Evolutionary conservation across 805 yeast species (phyloP), one percentile per base, ranked within the genome.

Genomic region (Sporopachydermia lactativora): DNA sequence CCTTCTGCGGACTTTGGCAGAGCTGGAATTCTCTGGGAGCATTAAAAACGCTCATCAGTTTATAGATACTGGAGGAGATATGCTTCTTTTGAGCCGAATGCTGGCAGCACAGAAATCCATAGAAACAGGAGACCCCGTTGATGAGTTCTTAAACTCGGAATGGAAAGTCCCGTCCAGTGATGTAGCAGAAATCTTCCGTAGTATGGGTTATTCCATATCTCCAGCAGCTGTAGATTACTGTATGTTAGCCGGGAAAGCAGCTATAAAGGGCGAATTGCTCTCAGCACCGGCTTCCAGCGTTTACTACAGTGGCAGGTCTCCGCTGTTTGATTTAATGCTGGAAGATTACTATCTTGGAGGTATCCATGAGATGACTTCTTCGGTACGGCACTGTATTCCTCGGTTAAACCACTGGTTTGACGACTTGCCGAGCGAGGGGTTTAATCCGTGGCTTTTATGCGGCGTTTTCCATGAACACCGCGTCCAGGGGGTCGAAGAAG

Each of bases 61-160:
- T 37, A 49, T 77, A 13, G 85, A 79, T 48, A 63, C 76, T 0
- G 78, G 79, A 17, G 85, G 81, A 2, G 86, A 79, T 49, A 67
- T 77, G 50, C 49, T 78, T 5, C 50, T 64, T 4, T 47, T 77
- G 45, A 46, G 63, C 13, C 62, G 64, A 37, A 52, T 68, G 41
- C 48, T 62, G 8, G 45, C 51, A 15, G 55, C 61, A 38, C 45
- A 57, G 3, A 45, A 52, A 3, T 48, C 50, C 31, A 41, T 48
- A 5, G 45, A 34, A 15, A 59, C 62, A 62, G 43, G 57, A 8
- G 39, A 44, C 11, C 17, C n/a, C 4, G 43, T 47, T 4, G 38
- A 42, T 5, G 38, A 49, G 2, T 56, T 52, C 40, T 60, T 57
- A 36, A 43, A 48, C 6, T 49, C 52, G 3, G 43, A 53, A 13